Conservation (phyloP, 2,329 filamentous ascomycete genomes). For the Alternaria sp. region DNA sequence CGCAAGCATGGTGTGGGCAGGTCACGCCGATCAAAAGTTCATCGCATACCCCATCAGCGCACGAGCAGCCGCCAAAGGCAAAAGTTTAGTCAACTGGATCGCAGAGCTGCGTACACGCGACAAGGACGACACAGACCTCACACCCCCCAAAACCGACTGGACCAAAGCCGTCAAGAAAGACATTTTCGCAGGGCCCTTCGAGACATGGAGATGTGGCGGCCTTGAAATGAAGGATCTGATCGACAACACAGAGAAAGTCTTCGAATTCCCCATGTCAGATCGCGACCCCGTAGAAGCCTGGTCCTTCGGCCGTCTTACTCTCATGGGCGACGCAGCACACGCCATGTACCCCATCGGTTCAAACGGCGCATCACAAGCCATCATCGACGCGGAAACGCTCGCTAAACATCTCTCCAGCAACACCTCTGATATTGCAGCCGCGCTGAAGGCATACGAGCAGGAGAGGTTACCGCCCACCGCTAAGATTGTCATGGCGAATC, state of each 20-base stretch:
- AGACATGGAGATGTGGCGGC: conserved; percentile 52
- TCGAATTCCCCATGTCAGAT: conserved; percentile 57
- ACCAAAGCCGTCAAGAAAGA: conserved; percentile 51
- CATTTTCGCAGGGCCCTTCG: conserved; percentile 50
- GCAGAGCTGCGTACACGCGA: conserved; percentile 53
- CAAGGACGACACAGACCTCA: conserved; percentile 52
- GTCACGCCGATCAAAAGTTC: conserved; percentile 57
- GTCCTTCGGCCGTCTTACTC: conserved; percentile 42
- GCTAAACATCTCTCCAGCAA: conserved; percentile 39
- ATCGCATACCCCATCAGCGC: conserved; percentile 56
- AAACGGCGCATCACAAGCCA: conserved; percentile 55
- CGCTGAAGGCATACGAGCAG: conserved; percentile 50
- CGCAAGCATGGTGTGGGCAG: conserved; percentile 55
- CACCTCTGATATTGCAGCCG: conserved; percentile 34
- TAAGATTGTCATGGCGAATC: conserved; percentile 56
- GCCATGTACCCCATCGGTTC: conserved; percentile 54
- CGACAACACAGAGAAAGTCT: conserved; percentile 51
- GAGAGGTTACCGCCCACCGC: conserved; percentile 52
- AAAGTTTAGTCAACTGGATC: conserved; percentile 56
- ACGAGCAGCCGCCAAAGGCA: conserved; percentile 44
- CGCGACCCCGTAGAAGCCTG: conserved; percentile 51
- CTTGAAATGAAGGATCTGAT: conserved; percentile 53
- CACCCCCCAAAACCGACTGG: conserved; percentile 55
- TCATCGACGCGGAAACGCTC: conserved; percentile 53
- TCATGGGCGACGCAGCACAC: conserved; percentile 53